Evolutionary conservation across 805 yeast genomes (phyloP).

Genomic region (Kurtzmaniella cleridarum): DNA sequence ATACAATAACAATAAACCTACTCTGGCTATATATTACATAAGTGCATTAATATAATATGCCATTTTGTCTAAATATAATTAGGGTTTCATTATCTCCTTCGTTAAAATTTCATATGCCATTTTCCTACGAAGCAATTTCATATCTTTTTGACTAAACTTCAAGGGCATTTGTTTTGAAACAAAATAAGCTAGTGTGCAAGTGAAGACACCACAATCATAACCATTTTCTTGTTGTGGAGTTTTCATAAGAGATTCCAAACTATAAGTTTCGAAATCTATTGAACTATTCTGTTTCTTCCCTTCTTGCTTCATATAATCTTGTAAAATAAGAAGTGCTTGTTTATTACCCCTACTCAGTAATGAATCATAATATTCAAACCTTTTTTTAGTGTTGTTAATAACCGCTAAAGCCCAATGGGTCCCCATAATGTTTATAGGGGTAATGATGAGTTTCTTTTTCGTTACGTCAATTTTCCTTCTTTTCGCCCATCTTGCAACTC

Average conservation of each 20-base stretch:
- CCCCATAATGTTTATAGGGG: slow-evolving; percentile 79
- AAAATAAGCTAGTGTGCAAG: slow-evolving; percentile 70
- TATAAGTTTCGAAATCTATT: slow-evolving; percentile 16
- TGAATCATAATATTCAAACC: slow-evolving; percentile 76
- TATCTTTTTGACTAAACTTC: slow-evolving; percentile 61
- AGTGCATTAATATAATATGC: not conserved
- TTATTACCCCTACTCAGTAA: slow-evolving; percentile 44
- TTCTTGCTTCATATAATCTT: slow-evolving; percentile 64
- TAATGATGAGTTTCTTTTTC: slow-evolving; percentile 58
- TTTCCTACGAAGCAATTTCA: slow-evolving; percentile 57
- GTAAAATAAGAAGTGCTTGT: slow-evolving; percentile 40
- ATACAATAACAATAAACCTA: slow-evolving; percentile 1
- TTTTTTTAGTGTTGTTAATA: slow-evolving; percentile 54
- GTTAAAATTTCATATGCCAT: slow-evolving; percentile 60
- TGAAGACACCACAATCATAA: slow-evolving; percentile 91
- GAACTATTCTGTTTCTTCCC: slow-evolving; percentile 42
- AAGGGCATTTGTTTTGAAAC: slow-evolving; percentile 48
- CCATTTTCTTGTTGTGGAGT: slow-evolving; percentile 89
- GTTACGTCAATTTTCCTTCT: slow-evolving; percentile 41
- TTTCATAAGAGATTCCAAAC: slow-evolving; percentile 18
- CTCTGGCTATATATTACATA: not conserved
- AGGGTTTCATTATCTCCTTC: slow-evolving; percentile 21
- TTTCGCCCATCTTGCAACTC: slow-evolving; percentile 25
- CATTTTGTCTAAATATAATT: not conserved
- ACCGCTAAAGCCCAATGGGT: slow-evolving; percentile 93